Evolutionary conservation across 805 yeast species (phyloP), one percentile per base, ranked within the genome.

Genomic region (Starmerella scarabaei): DNA sequence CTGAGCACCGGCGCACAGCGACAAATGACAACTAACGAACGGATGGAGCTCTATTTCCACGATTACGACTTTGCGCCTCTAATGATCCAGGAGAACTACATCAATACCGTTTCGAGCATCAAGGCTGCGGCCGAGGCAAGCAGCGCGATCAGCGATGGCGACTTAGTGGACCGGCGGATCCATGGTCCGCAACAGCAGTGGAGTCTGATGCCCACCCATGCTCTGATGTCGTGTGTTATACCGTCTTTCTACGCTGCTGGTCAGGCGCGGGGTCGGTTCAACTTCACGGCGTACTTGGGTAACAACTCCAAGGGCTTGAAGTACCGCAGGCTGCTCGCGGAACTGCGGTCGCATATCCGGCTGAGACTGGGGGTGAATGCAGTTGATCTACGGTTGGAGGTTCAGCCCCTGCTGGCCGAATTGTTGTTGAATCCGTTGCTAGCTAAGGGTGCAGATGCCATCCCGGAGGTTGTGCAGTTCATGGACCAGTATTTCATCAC

Each of bases 71-170:
- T 91, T 57, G 77, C 93, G 1, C 97, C 98, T 4, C 67, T 88
- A 45, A 88, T 91, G 97, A 72, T 91, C 38, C 96, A 88, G 56
- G 98, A 91, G 58, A 91, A 91, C 61, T 91, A 91, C 57, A 59
- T 83, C 36, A 62, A 62, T 27, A 77, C 93, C 0, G 64, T 63
- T 30, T 94, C 64, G 16, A 33, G 53, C 38, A 60, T 88, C 43
- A 66, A 71, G 47, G 63, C 75, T 15, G 75, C 79, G 1, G 79
- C 83, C 1, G 62, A 66, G 21, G 97, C 98, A 0, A 83, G 97
- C 0, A 84, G 84, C 50, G 72, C 82, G 36, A 82, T 91, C 34
- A 80, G 94, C n/a, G 70, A 71, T 40, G 80, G 85, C 12, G 97
- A 91, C 58, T 57, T 79, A 19, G 79, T 86, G 20, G 94, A 84